Base-by-base conservation (phyloP, 1,284 basidiomycete species). In the Tilletia caries region DNA sequence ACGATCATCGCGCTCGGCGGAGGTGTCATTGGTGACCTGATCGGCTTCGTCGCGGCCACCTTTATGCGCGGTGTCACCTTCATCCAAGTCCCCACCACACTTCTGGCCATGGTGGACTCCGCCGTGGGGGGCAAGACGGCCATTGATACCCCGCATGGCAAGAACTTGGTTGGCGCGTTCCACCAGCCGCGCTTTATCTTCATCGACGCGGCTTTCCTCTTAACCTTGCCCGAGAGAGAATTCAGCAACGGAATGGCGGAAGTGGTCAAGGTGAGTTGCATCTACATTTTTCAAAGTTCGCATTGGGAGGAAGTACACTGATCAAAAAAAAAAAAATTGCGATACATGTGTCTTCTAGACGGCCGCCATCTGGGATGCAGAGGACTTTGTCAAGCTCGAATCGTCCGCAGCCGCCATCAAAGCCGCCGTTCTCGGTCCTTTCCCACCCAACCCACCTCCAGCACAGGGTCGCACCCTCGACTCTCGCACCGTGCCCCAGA, bases 211-310 rank as follows among this genome's bases (percentile, higher is more conserved):
- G 91, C 94, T 0, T 96, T 96, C 87, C 88, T 99, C 71, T 92
- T 93, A 77, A 95, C 93, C 1, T 89, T 99, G 3, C 95, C 95
- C 0, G 85, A 89, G 54, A 88, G 96, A 72, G 96, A 98, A 84
- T 95, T 98, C 76, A 92, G 92, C 54, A 98, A 98, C 82, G 95
- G 95, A 62, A 97, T 99, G 92, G 95, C 96, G 1, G 95, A 99
- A 84, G 92, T 98, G 3, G 90, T 98, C 84, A 98, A 98, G 88
- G 93, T 92, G 70, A 76, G 86, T 83, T 20, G 20, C 33, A 23
- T 25, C 52, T 13, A 23, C 18, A 44, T 32, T 48, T 6, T 15
- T n/a, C n/a, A n/a, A 20, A 2, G 2, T 64, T 65, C 20, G 23
- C 33, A 1, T 41, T 13, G 37, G 23, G 44, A 12, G 25, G 29